A percentile compares a stretch with the other conserved stretches of the same genome.
phyloP scores from a whole-genome alignment of 75 land plant genomes.

The Chamaecyparis obtusa region DNA sequence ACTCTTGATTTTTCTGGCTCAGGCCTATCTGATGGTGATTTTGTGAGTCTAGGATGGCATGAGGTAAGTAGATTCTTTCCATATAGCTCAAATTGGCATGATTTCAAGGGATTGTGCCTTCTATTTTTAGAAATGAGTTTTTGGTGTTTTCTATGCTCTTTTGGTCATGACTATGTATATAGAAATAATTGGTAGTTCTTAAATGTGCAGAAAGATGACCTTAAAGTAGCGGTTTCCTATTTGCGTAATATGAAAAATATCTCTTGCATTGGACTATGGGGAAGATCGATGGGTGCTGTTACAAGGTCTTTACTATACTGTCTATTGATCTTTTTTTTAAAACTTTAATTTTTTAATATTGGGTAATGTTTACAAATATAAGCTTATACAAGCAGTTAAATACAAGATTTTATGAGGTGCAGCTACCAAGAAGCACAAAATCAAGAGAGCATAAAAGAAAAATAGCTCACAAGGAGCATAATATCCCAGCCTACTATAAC shows the following conservation, averaged over 20 bases:
- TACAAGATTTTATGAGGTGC: too few species aligned
- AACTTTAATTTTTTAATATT: too few species aligned
- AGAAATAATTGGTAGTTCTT: background rate
- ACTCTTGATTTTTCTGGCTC: constrained; percentile 94
- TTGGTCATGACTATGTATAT: background rate
- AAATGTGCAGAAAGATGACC: constrained; percentile 78
- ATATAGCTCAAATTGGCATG: background rate
- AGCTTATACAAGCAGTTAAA: too few species aligned
- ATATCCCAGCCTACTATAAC: too few species aligned
- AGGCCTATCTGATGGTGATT: constrained; percentile 86
- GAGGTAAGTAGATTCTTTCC: constrained; percentile 46
- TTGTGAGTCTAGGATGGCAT: constrained; percentile 96
- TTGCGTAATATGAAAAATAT: constrained; percentile 66
- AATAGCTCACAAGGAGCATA: too few species aligned
- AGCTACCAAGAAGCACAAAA: too few species aligned
- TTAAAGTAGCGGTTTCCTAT: constrained; percentile 70
- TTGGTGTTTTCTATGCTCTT: background rate
- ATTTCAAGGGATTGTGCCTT: background rate
- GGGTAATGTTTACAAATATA: too few species aligned
- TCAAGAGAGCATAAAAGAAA: too few species aligned
- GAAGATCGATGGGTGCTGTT: constrained; percentile 99
- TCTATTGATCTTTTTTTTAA: background rate
- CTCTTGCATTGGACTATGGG: constrained; percentile 94
- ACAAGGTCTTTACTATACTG: constrained; percentile 57
- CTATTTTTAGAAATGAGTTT: background rate